These are phyloP conservation scores for Mrakia gelida DNA, from an alignment of 768 basidiomycete species.

Conservation along the genomic window DNA sequence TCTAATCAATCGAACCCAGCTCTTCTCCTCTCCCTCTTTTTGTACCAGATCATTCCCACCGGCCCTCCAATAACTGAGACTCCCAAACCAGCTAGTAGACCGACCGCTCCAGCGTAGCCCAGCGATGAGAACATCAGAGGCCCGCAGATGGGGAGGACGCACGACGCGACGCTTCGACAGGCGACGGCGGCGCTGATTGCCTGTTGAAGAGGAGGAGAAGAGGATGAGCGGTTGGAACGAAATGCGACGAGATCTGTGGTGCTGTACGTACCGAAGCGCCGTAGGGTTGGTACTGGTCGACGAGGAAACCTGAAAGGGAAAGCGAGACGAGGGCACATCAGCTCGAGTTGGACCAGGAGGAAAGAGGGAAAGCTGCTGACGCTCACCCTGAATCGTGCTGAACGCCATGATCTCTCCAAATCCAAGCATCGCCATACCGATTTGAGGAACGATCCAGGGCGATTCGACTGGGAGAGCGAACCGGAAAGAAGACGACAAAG, in stretches of 20 bases:
- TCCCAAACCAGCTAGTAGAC: not conserved
- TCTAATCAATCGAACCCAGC: too few species aligned
- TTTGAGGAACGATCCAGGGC: not conserved
- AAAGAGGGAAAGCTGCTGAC: not conserved
- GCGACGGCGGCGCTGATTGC: slow-evolving; percentile 1
- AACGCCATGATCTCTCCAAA: not conserved
- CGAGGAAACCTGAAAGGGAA: not conserved
- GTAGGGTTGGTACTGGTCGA: slow-evolving; percentile 7
- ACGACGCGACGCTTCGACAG: not conserved
- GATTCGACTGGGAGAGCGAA: not conserved
- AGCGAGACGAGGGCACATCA: not conserved
- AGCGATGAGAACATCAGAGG: not conserved
- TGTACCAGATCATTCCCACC: slow-evolving; percentile 2
- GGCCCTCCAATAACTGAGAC: not conserved
- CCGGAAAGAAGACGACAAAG: not conserved
- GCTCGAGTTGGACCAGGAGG: not conserved
- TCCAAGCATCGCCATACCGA: not conserved
- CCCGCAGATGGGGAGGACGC: slow-evolving; percentile 1
- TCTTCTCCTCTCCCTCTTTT: not conserved
- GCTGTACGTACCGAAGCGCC: not conserved
- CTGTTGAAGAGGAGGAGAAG: not conserved
- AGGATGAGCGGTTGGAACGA: not conserved
- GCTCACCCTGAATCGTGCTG: not conserved
- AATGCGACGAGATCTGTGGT: not conserved
- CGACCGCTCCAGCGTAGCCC: not conserved